phyloP scores from a whole-genome alignment of 2,329 filamentous ascomycete species.

The Scorias spongiosa region DNA sequence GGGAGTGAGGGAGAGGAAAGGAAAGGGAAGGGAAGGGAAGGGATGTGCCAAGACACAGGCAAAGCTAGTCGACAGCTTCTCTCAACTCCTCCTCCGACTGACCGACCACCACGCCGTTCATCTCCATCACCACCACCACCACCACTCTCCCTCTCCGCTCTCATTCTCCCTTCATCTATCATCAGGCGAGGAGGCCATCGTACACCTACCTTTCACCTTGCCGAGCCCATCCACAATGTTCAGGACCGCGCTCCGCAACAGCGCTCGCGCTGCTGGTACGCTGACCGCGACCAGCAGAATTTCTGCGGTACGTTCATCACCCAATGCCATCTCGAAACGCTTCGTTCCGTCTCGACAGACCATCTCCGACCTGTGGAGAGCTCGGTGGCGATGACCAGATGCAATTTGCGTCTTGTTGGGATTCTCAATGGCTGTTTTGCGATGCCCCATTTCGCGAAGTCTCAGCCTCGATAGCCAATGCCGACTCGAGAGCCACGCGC shows the following conservation, averaged over 20 bases:
- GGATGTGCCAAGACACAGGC: neutral
- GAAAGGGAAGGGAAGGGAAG: neutral
- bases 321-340: conserved; percentile 20
- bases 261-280: conserved; percentile 85
- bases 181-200: conserved; percentile 15
- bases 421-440: conserved; percentile 24
- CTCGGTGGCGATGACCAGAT: conserved; percentile 13
- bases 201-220: conserved; percentile 17
- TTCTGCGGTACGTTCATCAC: conserved; percentile 65
- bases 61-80: neutral
- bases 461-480: conserved; percentile 6
- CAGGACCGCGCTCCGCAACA: conserved; percentile 95
- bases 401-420: conserved; percentile 17
- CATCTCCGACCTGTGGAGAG: too few species aligned
- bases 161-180: conserved; percentile 10
- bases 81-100: neutral
- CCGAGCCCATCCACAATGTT: conserved; percentile 59
- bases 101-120: neutral
- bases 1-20: neutral
- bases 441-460: conserved; percentile 2
- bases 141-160: conserved; percentile 9
- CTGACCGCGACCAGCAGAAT: conserved; percentile 84
- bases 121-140: conserved; percentile 7
- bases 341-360: conserved; percentile 14
- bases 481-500: conserved; percentile 23